These are phyloP conservation scores for Solanum chilense DNA, from an alignment of 257 asterid genomes.

Conservation along the genomic window DNA sequence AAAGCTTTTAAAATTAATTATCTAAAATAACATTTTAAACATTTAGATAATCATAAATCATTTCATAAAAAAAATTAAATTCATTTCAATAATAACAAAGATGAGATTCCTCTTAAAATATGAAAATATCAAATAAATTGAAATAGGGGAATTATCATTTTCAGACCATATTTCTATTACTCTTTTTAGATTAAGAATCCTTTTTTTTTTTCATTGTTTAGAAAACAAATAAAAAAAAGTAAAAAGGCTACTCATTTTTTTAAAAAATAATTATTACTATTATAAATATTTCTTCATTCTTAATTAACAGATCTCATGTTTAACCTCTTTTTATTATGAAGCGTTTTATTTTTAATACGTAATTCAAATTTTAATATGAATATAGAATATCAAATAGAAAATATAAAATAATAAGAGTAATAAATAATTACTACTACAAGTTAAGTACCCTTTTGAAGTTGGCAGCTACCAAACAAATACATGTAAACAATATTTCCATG, in stretches of 20 bases:
- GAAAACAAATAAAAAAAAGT: background rate
- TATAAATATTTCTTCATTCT: no score
- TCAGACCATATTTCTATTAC: background rate
- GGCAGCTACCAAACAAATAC: background rate
- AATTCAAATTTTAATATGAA: no score
- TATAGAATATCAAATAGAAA: no score
- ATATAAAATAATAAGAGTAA: no score
- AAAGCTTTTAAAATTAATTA: background rate
- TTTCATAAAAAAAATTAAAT: background rate
- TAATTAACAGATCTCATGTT: background rate
- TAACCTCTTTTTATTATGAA: rapidly evolving
- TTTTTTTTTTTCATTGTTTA: background rate
- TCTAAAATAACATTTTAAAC: no score
- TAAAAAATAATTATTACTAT: rapidly evolving
- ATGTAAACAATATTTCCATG: background rate
- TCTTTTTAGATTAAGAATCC: background rate
- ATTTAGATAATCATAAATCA: no score
- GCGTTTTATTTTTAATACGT: rapidly evolving
- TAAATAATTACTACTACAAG: background rate
- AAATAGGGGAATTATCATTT: no score
- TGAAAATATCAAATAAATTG: background rate
- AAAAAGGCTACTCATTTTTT: background rate
- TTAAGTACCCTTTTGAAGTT: background rate
- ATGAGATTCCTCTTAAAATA: no score
- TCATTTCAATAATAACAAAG: no score